Percentiles rank a stretch among this genome's conserved stretches.
Conservation (phyloP, 345 rosid genomes). For the Physaria fendleri region DNA sequence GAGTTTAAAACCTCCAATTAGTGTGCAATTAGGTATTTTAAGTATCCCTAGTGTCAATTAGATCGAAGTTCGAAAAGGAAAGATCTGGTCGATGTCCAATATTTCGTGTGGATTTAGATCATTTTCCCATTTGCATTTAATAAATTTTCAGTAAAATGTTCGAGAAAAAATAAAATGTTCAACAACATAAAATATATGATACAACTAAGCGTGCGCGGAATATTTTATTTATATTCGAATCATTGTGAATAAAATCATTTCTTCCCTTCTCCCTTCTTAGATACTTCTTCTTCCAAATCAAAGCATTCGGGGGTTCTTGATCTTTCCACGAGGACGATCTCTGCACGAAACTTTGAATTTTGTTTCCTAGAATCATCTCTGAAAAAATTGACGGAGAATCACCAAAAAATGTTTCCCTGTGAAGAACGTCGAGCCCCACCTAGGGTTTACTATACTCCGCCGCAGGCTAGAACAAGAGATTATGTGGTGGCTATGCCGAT, state of each 20-base stretch:
- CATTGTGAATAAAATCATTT: not conserved
- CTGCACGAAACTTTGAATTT: not conserved
- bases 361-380: not conserved
- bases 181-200: too few relatives aligned
- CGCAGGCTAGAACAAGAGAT: constrained; percentile 27
- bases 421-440: constrained; percentile 24
- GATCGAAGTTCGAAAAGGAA: too few relatives aligned
- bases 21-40: too few relatives aligned
- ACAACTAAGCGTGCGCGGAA: too few relatives aligned
- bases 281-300: not conserved
- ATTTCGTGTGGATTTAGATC: too few relatives aligned
- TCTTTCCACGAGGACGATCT: not conserved
- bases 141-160: too few relatives aligned
- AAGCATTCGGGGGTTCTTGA: constrained; percentile 1
- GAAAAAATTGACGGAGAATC: not conserved
- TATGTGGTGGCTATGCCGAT: constrained; percentile 30
- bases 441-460: constrained; percentile 52
- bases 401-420: constrained; percentile 30
- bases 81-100: too few relatives aligned
- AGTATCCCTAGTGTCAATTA: too few relatives aligned
- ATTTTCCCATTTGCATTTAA: too few relatives aligned
- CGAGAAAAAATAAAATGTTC: too few relatives aligned
- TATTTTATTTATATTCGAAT: not conserved
- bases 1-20: too few relatives aligned
- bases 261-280: not conserved